Conservation (phyloP, 148 eudicot species). For the Silene latifolia region DNA sequence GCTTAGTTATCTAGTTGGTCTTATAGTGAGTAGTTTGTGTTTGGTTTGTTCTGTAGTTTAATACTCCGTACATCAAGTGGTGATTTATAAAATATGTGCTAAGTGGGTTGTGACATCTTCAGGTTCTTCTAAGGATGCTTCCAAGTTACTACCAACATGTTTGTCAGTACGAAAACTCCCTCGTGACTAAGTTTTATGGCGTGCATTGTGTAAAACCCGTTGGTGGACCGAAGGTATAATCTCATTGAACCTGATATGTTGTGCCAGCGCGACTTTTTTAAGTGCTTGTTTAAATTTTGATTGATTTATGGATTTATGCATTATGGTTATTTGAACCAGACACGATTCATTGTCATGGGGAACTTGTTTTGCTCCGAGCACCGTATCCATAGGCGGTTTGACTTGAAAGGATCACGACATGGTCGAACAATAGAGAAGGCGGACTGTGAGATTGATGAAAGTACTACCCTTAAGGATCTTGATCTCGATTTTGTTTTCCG, state of each 20-base stretch:
- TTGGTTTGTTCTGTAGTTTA: conserved; percentile 17
- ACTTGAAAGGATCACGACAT: conserved; percentile 91
- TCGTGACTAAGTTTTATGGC: conserved; percentile 82
- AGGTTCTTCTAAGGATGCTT: conserved; percentile 98
- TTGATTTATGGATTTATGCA: conserved; percentile 5
- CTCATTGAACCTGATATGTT: neutral
- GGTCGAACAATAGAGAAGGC: conserved; percentile 77
- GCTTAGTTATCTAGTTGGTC: conserved; percentile 6
- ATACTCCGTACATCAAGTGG: conserved; percentile 17
- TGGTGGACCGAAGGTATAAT: conserved; percentile 79
- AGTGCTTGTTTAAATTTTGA: too few species aligned
- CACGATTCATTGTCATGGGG: conserved; percentile 94
- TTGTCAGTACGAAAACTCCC: conserved; percentile 66
- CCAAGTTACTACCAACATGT: conserved; percentile 87
- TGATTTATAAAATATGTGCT: conserved; percentile 20
- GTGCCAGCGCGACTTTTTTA: too few species aligned
- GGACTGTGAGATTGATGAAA: conserved; percentile 85
- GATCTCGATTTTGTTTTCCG: conserved; percentile 88
- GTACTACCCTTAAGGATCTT: conserved; percentile 95
- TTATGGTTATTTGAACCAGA: conserved; percentile 35
- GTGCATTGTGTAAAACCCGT: conserved; percentile 93
- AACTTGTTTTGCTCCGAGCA: conserved; percentile 88
- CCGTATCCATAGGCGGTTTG: conserved; percentile 83
- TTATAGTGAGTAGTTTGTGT: neutral
- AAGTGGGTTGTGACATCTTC: conserved; percentile 20